These are phyloP conservation scores for Suillus subaureus DNA, from an alignment of 768 basidiomycete species.

Conservation along the genomic window DNA sequence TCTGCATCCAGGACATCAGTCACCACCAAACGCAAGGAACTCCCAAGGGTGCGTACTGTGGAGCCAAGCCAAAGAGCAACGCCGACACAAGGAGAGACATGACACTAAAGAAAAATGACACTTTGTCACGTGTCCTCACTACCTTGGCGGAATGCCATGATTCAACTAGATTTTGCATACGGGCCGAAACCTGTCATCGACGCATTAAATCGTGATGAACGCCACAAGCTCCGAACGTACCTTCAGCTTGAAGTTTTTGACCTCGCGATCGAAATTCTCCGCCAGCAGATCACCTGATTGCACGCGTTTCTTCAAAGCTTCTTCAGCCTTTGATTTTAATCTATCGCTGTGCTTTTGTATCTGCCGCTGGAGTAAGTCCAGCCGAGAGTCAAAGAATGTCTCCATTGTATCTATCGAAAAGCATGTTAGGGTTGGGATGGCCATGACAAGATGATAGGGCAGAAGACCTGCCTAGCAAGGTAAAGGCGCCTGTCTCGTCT, in stretches of 20 bases:
- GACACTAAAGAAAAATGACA: constrained; percentile 93
- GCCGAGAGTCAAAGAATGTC: constrained; percentile 91
- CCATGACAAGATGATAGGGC: neutral
- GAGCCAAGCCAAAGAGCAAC: constrained; percentile 84
- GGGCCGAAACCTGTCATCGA: constrained; percentile 64
- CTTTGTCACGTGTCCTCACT: constrained; percentile 78
- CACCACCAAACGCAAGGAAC: constrained; percentile 4
- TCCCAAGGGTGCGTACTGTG: constrained; percentile 60
- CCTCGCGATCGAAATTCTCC: constrained; percentile 83
- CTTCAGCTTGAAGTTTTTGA: constrained; percentile 85
- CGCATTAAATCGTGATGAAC: constrained; percentile 6
- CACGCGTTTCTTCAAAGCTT: constrained; percentile 67
- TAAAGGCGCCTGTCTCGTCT: constrained; percentile 82
- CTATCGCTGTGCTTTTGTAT: constrained; percentile 86
- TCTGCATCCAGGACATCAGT: constrained; percentile 39
- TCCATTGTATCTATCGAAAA: constrained; percentile 77
- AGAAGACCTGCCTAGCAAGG: constrained; percentile 68
- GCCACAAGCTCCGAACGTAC: constrained; percentile 39
- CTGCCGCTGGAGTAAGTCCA: constrained; percentile 80
- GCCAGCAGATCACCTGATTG: constrained; percentile 62
- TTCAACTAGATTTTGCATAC: constrained; percentile 73
- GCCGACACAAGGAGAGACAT: constrained; percentile 86
- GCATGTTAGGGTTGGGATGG: neutral
- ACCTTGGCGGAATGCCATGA: constrained; percentile 95
- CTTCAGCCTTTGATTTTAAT: constrained; percentile 81